Evolutionary conservation across 2,329 filamentous ascomycete genomes (phyloP).

Genomic region (Fusarium agapanthi): DNA sequence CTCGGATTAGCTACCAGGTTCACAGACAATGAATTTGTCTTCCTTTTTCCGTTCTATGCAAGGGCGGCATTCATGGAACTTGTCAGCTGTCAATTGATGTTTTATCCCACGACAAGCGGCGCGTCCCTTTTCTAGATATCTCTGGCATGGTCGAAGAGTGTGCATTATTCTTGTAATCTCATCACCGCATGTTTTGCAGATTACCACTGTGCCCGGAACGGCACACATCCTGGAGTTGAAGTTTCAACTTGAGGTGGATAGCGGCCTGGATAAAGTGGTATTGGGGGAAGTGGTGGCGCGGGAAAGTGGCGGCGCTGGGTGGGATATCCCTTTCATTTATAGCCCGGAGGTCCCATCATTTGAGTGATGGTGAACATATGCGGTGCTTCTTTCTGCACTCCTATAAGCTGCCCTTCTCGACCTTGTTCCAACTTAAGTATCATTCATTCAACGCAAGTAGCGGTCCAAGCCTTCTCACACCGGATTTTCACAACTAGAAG

Average conservation of each 20-base stretch:
- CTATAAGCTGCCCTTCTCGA: fast-evolving
- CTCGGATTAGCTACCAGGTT: fast-evolving
- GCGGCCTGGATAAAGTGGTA: too few relatives aligned
- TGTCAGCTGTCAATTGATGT: neutral
- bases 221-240: neutral
- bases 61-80: fast-evolving
- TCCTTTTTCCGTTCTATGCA: neutral
- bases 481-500: fast-evolving
- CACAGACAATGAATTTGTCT: neutral
- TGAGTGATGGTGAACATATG: neutral
- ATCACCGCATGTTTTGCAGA: neutral
- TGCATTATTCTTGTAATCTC: neutral
- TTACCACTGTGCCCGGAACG: neutral
- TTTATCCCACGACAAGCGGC: neutral
- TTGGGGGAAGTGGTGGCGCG: too few relatives aligned
- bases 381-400: fast-evolving
- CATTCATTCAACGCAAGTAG: neutral
- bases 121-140: neutral
- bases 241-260: neutral
- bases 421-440: fast-evolving
- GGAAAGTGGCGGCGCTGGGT: fast-evolving
- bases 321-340: neutral
- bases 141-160: neutral
- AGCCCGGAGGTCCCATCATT: fast-evolving
- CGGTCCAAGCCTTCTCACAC: neutral